Evolutionary conservation across 169 alveolate species (phyloP).

Genomic region (Perkinsus chesapeaki): DNA sequence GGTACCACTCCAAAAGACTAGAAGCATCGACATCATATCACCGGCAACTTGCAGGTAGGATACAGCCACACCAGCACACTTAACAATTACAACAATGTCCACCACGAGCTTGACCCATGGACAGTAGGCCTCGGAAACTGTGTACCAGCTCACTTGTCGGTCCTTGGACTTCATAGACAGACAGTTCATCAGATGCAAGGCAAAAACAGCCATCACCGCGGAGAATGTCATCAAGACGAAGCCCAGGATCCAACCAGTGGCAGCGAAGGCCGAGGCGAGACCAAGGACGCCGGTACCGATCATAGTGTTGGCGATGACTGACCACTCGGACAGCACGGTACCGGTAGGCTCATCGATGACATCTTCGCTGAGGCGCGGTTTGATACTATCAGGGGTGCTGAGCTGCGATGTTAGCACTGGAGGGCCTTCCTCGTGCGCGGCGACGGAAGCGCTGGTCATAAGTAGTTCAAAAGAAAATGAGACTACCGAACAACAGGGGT

Average conservation of each 20-base stretch:
- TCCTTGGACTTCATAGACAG: not conserved
- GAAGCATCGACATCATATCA: not conserved
- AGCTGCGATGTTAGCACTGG: not conserved
- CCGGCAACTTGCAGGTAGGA: not conserved
- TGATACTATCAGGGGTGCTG: not conserved
- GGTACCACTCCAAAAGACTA: not conserved
- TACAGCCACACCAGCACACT: not conserved
- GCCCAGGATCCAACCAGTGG: constrained; percentile 1
- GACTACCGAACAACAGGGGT: not conserved
- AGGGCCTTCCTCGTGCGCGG: not conserved
- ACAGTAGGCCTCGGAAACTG: not conserved
- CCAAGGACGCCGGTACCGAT: not conserved
- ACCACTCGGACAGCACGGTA: not conserved
- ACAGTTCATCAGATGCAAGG: not conserved
- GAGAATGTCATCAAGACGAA: not conserved
- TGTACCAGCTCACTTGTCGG: not conserved
- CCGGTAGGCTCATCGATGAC: not conserved
- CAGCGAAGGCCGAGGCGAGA: not conserved
- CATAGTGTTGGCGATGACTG: not conserved
- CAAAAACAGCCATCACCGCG: not conserved
- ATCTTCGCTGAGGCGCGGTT: not conserved
- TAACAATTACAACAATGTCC: not conserved
- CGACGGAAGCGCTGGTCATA: not conserved
- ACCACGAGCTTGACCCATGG: not conserved
- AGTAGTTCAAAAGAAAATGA: not conserved